Base-by-base conservation (phyloP, 2,329 filamentous ascomycete genomes). In the Colletotrichum sp. region DNA sequence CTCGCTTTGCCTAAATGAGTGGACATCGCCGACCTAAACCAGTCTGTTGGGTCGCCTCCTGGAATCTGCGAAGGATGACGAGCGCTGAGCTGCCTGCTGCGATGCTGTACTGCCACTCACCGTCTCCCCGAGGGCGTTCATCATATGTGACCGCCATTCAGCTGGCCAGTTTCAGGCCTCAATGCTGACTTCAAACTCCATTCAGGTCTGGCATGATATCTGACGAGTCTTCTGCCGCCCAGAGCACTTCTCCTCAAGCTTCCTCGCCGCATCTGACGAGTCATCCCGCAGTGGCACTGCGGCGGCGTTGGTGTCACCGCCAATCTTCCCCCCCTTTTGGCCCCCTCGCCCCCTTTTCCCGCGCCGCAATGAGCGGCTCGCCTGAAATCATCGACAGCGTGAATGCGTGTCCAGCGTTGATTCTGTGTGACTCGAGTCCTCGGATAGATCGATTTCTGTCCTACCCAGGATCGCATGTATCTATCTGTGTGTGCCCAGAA, bases 261-360 rank as follows among this genome's bases (percentile, higher is more conserved):
- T 52, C n/a, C 43, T 52, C 55, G 55, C 55, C 55, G 55, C 55
- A 58, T 58, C 24, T 58, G 15, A 58, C 55, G 55, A 58, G 26
- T 58, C 55, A 30, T 30, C 55, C 55, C 21, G 55, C 55, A 26
- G 26, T 58, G 55, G 24, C 26, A 30, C 55, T 30, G 79, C 78
- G n/a, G 78, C 71, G 57, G 78, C 76, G 48, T 79, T 79, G 63
- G 81, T 74, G 34, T 78, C 78, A 16, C 72, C 72, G 43, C 77
- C 77, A 52, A 78, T 83, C 12, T 74, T 70, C n/a, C 84, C 80
- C 4, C 81, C 83, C 10, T 78, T 48, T 48, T 21, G 43, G 43
- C 18, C 43, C 43, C 38, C 43, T 52, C 43, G 43, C 43, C 43
- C 43, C 43, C 43, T 52, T 52, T 21, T 52, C n/a, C 43, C n/a